phyloP scores from a whole-genome alignment of 176 grass and related monocot genomes.

The Poa pratensis region DNA sequence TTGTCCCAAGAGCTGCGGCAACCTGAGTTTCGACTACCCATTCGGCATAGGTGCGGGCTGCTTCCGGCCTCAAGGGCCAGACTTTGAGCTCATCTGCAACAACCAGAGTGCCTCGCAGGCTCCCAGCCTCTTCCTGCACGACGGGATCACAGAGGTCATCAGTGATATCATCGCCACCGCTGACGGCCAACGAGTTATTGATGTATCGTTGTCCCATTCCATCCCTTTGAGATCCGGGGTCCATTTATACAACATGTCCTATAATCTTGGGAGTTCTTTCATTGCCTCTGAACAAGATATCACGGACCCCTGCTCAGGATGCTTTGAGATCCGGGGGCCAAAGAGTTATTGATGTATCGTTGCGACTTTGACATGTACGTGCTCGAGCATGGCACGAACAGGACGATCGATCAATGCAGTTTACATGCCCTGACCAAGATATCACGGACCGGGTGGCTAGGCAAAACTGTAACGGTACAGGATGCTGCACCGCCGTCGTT shows the following conservation, averaged over 20 bases:
- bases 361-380: not conserved
- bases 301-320: no score
- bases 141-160: no score
- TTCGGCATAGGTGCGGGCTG: not conserved
- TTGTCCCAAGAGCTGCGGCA: not conserved
- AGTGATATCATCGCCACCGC: no score
- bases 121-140: no score
- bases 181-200: no score
- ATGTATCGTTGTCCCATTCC: not conserved
- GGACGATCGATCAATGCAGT: not conserved
- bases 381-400: not conserved
- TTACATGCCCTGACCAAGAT: no score
- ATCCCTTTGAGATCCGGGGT: not conserved
- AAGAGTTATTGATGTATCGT: no score
- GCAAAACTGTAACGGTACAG: not conserved
- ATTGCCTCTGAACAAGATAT: accelerated
- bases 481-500: not conserved
- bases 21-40: not conserved
- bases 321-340: no score
- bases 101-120: no score
- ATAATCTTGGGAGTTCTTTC: not conserved
- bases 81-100: no score
- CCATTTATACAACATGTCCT: not conserved
- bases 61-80: no score
- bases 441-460: no score